Evolutionary conservation across 106 monocot genomes (phyloP), one percentile per base, ranked within the genome.

Genomic region (Triglochin maritima): DNA sequence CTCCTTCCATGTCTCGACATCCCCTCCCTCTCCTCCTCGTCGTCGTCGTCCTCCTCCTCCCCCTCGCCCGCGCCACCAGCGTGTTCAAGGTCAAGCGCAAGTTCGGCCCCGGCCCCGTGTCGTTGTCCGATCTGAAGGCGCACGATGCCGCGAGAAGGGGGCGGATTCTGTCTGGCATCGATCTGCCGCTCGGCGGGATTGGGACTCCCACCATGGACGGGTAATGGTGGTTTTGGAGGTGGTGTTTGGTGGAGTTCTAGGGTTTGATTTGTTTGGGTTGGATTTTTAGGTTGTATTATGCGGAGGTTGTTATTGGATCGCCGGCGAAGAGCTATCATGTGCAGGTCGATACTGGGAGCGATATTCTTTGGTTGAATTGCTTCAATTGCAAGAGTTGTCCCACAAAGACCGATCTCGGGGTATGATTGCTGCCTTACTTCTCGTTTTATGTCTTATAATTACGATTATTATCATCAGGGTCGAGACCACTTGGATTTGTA

Each of bases 291-390:
- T 74, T 93, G 12, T 93, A 93, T 63, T 93, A 66, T 65, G 73
- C 88, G 3, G 50, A 86, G 49, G 79, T 93, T 41, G 79, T 69
- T 68, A 65, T 93, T 3, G 92, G 92, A 44, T 70, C 83, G 47
- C 92, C 92, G 42, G 16, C 88, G 6, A 83, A 75, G 78, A 60
- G 72, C 6, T 93, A 77, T 61, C 77, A 81, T 47, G 85, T 93
- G 56, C 92, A 93, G 74, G 83, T 93, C 8, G 92, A 93, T 56
- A 88, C 92, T 0, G 92, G 92, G 4, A 93, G 92, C 63, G 92
- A 93, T 60, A 72, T 93, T 13, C 66, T 93, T 8, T 93, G 92
- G 92, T 85, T 93, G 63, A 86, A 88, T 75, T 93, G 92, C 68
- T 58, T 69, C 43, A 60, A 83, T 14, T 93, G 92, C 73, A 65